A percentile compares a stretch with the other conserved stretches of the same genome.
Evolutionary conservation across 306 rosid species (phyloP).

Genomic region (Lablab purpureus): DNA sequence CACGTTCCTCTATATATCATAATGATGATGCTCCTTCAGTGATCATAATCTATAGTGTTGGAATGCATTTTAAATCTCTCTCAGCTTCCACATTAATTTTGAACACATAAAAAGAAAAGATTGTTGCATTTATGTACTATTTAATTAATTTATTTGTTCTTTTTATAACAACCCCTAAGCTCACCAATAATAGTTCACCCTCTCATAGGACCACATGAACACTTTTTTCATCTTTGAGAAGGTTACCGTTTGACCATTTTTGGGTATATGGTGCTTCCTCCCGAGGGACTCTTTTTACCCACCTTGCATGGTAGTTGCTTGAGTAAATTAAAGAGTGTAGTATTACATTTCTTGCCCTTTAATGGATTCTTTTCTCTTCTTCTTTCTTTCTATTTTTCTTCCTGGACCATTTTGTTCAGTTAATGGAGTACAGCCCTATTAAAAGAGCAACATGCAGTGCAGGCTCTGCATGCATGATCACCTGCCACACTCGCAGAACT

Average conservation of each 20-base stretch:
- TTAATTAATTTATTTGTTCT: not conserved
- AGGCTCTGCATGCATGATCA: slow-evolving; percentile 63
- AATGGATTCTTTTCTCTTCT: slow-evolving; percentile 12
- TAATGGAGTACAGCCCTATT: slow-evolving; percentile 52
- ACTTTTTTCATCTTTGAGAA: slow-evolving; percentile 40
- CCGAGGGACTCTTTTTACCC: slow-evolving; percentile 3
- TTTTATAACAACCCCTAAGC: slow-evolving; percentile 20
- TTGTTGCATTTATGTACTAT: not conserved
- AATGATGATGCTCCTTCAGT: not conserved
- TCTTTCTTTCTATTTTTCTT: slow-evolving; percentile 35
- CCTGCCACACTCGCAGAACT: slow-evolving; percentile 46
- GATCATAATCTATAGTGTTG: not conserved
- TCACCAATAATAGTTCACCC: slow-evolving; percentile 15
- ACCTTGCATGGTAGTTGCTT: slow-evolving; percentile 37
- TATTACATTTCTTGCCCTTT: not conserved
- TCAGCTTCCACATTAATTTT: not conserved
- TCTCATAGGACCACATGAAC: slow-evolving; percentile 47
- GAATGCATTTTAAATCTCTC: not conserved
- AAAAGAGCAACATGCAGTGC: slow-evolving; percentile 56
- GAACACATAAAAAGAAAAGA: not conserved
- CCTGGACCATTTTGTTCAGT: slow-evolving; percentile 49
- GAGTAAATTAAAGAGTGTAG: slow-evolving; percentile 3
- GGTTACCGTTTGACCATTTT: slow-evolving; percentile 42
- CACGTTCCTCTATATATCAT: slow-evolving; percentile 25
- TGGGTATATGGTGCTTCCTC: slow-evolving; percentile 37